Evolutionary conservation across 2,329 filamentous ascomycete genomes (phyloP), one percentile per base, ranked within the genome.

Genomic region (Pestalotiopsis sp.): DNA sequence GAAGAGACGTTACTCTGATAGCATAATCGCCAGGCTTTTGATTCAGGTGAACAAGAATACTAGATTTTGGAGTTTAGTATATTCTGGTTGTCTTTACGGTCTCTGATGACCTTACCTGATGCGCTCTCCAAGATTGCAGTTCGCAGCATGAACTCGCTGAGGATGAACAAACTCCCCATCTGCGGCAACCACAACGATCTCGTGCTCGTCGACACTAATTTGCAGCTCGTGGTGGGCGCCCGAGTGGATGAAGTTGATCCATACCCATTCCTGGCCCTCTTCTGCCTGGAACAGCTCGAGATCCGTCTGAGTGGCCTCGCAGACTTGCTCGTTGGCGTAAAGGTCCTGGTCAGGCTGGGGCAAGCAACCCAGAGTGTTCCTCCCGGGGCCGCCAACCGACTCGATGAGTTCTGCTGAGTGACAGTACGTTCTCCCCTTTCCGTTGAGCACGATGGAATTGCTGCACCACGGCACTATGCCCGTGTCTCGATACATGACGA

Each of bases 201-300:
- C 70, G 39, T 72, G 70, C 64, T 72, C 69, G 25, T 72, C 69
- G 4, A 72, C 56, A 20, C 69, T 71, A 49, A 72, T 71, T 3
- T 66, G 68, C 11, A 72, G 49, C 60, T 71, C 68, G 17, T 72
- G 70, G 20, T 72, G 70, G 27, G 68, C 69, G 23, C 70, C 70
- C 0, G 70, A 72, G 23, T 72, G 68, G 38, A 72, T 71, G 39
- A 72, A 72, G 45, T 72, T 72, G 39, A 72, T 71, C 66, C 66
- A 71, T 0, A 72, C 49, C 70, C 70, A 72, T 31, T 69, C 66
- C 17, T 72, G 66, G 13, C 69, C 70, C 39, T 64, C 36, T 64
- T 45, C 23, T 1, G 68, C 64, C 23, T 69, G 59, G 23, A 70
- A 45, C 9, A 72, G 61, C 65, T 72, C 70, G 4, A 72, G 69